Base-by-base conservation (phyloP, 169 alveolate genomes). In the Eimeria falciformis region DNA sequence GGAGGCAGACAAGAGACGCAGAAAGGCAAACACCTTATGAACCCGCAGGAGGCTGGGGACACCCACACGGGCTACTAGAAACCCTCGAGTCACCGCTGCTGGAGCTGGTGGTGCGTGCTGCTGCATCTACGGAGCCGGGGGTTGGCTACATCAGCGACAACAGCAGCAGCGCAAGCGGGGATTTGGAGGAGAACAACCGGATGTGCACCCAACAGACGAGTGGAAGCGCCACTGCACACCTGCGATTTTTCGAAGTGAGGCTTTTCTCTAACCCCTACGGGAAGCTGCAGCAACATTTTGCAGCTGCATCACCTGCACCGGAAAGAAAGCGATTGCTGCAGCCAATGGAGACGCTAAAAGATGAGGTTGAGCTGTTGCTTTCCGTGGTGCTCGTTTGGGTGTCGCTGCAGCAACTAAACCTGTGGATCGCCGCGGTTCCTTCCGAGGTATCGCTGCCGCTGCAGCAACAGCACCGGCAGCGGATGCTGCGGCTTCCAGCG, bases 391-490 rank as follows among this genome's bases (percentile, higher is more conserved):
- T n/a, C n/a, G 5, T 29, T 27, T 3, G 33, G 37, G 62, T 40
- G 12, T 73, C 46, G 37, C 88, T 79, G 71, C 73, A 79, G 88
- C 73, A 79, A 11, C 29, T 79, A 23, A 79, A 79, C 47, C 12
- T 79, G 88, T 79, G 88, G 88, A 58, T 62, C 3, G 88, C 88
- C 12, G 88, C 88, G 33, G 33, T 79, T 29, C 88, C 88, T n/a
- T 23, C 73, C 1, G 88, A 79, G 53, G 73, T 79, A 53, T 21
- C 29, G 55, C 45, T 79, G 69, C 88, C 88, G 27, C 73, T 79
- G 88, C 88, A 53, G 73, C 68, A 47, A 25, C 88, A 50, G 27
- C 88, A 79, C 37, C 88, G 88, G 62, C 50, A 29, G 33, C 88
- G 88, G 37, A 79, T 79, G 73, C 37, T 79, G 73, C 88, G 88